Evolutionary conservation across 2,329 filamentous ascomycete genomes (phyloP).

Genomic region (Didymellaceae sp.): DNA sequence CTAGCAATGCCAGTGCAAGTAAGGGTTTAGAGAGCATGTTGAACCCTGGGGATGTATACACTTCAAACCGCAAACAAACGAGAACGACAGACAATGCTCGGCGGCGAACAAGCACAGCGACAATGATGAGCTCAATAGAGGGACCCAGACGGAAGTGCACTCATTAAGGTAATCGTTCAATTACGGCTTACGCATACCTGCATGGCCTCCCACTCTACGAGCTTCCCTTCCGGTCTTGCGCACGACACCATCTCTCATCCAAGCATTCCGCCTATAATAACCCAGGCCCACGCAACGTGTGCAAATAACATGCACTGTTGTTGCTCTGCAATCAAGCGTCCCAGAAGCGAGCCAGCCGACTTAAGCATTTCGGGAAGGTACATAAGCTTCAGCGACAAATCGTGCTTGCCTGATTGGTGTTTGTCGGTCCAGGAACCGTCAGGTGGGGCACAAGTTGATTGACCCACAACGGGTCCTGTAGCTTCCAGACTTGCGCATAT

Average conservation of each 20-base stretch:
- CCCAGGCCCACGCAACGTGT: background rate
- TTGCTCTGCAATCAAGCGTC: background rate
- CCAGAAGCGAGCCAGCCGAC: background rate
- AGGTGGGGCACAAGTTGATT: conserved; percentile 1
- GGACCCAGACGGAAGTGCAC: no score
- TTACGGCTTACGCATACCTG: no score
- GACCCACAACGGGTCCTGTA: conserved; percentile 4
- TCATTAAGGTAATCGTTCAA: no score
- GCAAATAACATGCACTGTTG: background rate
- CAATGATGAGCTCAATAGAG: background rate
- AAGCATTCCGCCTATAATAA: conserved; percentile 4
- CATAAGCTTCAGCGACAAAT: conserved; percentile 22
- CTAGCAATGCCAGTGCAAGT: conserved; percentile 23
- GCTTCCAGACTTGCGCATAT: background rate
- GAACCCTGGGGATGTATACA: background rate
- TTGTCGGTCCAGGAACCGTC: conserved; percentile 1
- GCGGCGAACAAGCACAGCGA: background rate
- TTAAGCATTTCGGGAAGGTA: conserved; percentile 33
- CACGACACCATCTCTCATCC: background rate
- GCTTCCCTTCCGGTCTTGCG: no score
- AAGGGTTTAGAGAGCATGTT: conserved; percentile 16
- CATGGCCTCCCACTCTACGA: no score
- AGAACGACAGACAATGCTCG: conserved; percentile 1
- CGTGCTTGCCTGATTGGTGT: conserved; percentile 29
- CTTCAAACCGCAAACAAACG: background rate